phyloP scores from a whole-genome alignment of 495 filamentous ascomycete species.

The Friedmanniomyces simplex region DNA sequence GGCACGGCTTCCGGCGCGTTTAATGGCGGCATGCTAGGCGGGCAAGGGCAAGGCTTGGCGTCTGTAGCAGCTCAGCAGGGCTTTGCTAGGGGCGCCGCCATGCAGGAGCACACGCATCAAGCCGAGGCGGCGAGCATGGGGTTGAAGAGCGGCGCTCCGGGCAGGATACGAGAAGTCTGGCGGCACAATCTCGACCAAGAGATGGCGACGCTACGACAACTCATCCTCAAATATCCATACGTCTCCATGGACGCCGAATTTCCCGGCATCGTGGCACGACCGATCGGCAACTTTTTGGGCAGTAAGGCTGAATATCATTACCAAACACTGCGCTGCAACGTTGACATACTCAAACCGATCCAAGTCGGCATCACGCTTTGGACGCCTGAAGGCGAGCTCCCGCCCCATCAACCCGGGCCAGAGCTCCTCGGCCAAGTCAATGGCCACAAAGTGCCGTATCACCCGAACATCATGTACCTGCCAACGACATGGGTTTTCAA shows the following conservation, averaged over 20 bases:
- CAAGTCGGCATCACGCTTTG: slow-evolving; percentile 92
- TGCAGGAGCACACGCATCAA: slow-evolving; percentile 53
- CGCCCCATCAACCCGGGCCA: slow-evolving; percentile 53
- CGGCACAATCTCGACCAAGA: slow-evolving; percentile 82
- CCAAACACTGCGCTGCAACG: slow-evolving; percentile 92
- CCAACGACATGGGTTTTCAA: slow-evolving; percentile 98
- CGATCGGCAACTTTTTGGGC: slow-evolving; percentile 75
- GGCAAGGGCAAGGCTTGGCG: slow-evolving; percentile 70
- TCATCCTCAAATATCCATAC: slow-evolving; percentile 85
- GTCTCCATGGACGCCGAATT: slow-evolving; percentile 99
- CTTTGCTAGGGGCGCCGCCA: slow-evolving; percentile 65
- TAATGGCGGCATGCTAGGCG: slow-evolving; percentile 41
- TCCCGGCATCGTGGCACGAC: slow-evolving; percentile 86
- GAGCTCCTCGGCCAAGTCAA: slow-evolving; percentile 37
- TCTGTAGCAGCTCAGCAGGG: slow-evolving; percentile 82
- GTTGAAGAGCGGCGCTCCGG: slow-evolving; percentile 41
- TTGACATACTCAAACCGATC: slow-evolving; percentile 92
- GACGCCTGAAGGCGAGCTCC: slow-evolving; percentile 73
- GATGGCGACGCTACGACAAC: slow-evolving; percentile 63
- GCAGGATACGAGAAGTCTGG: slow-evolving; percentile 89
- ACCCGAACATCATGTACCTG: slow-evolving; percentile 47
- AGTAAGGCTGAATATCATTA: slow-evolving; percentile 97
- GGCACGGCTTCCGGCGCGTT: slow-evolving; percentile 23
- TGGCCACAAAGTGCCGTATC: slow-evolving; percentile 32
- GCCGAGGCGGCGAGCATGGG: slow-evolving; percentile 28